phyloP scores from a whole-genome alignment of 306 rosid species.

The Canavalia gladiata region DNA sequence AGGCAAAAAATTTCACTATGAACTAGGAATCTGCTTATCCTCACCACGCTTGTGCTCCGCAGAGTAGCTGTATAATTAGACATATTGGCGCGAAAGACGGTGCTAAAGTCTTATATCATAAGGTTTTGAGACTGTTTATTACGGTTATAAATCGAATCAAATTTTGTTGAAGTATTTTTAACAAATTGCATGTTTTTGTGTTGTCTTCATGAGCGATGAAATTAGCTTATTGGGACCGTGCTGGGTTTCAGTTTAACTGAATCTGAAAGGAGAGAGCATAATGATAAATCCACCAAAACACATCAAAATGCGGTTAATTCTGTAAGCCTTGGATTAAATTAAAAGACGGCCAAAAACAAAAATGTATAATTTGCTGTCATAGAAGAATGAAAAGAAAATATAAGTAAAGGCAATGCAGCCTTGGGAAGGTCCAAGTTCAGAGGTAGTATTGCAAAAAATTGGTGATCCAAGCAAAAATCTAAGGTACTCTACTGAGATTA shows the following conservation, averaged over 20 bases:
- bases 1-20: background rate
- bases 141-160: background rate
- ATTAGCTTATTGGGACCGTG: background rate
- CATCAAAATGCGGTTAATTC: background rate
- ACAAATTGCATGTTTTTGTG: background rate
- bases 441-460: background rate
- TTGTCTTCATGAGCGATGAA: background rate
- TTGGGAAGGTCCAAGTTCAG: background rate
- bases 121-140: background rate
- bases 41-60: background rate
- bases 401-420: background rate
- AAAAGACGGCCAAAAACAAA: background rate
- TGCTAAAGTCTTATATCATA: no score
- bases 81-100: no score
- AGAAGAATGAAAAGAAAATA: background rate
- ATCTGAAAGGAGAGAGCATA: background rate
- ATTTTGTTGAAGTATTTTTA: background rate
- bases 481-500: background rate
- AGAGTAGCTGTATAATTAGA: background rate
- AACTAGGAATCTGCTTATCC: slow-evolving; percentile 7
- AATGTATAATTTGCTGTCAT: no score
- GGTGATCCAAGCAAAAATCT: background rate
- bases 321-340: background rate
- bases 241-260: background rate
- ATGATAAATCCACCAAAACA: background rate